These are phyloP conservation scores for Dalbergia cultrata DNA, from an alignment of 306 rosid species.

Conservation along the genomic window DNA sequence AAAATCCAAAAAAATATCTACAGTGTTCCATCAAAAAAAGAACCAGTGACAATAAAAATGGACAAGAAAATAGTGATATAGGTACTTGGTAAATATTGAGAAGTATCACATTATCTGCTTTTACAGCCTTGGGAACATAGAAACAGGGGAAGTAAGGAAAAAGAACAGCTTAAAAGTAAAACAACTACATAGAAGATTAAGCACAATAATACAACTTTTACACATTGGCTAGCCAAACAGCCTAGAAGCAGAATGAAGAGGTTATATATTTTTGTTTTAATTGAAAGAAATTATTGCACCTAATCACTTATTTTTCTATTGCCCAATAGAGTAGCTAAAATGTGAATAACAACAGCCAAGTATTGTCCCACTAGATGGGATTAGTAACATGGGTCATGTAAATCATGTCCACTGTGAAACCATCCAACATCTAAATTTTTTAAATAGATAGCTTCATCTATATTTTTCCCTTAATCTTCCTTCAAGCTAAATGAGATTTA, in stretches of 20 bases:
- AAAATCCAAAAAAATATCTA: too few relatives aligned
- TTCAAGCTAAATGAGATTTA: neutral
- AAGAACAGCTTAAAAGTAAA: neutral
- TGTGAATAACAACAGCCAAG: neutral
- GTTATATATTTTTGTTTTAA: neutral
- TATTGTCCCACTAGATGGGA: neutral
- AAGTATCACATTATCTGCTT: neutral
- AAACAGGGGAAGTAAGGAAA: too few relatives aligned
- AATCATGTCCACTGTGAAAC: neutral
- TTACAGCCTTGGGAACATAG: neutral
- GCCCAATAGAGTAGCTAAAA: neutral
- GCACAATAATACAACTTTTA: constrained; percentile 4
- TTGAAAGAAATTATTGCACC: neutral
- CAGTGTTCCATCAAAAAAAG: too few relatives aligned
- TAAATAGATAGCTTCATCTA: neutral
- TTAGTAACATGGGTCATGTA: neutral
- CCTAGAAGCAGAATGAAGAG: neutral
- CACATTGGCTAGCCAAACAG: constrained; percentile 25
- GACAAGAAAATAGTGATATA: neutral
- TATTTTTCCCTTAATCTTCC: neutral
- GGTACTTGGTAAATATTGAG: constrained; percentile 1
- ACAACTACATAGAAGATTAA: constrained; percentile 10
- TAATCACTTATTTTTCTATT: neutral
- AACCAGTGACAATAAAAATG: neutral
- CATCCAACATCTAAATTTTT: neutral